These are phyloP conservation scores for Spathaspora sp. DNA, from an alignment of 805 yeast species.

Conservation along the genomic window DNA sequence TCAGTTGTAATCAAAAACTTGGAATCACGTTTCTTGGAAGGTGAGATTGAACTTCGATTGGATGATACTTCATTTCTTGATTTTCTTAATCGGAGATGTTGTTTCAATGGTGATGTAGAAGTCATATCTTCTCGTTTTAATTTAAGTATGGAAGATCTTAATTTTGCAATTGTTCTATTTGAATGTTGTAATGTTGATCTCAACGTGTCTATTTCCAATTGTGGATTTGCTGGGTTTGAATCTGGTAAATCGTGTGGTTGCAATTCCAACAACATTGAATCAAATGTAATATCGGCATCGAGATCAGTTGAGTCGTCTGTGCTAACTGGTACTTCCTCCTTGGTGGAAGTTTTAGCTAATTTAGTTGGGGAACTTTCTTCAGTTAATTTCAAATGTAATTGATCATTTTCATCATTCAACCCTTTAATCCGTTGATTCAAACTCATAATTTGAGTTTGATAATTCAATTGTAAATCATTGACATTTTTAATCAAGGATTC, in stretches of 20 bases:
- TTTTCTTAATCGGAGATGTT: conserved; percentile 10
- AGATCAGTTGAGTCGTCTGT: background rate
- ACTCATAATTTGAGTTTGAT: conserved; percentile 42
- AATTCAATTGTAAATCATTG: conserved; percentile 28
- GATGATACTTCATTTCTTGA: conserved; percentile 11
- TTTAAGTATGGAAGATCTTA: conserved; percentile 49
- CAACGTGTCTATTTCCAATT: conserved; percentile 63
- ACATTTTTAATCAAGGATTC: conserved; percentile 38
- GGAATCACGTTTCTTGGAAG: conserved; percentile 35
- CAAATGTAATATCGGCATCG: conserved; percentile 22
- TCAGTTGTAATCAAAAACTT: conserved; percentile 23
- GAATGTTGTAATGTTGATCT: conserved; percentile 63
- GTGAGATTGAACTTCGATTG: conserved; percentile 27
- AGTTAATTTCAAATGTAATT: conserved; percentile 39
- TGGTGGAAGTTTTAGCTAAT: background rate
- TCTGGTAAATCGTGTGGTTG: conserved; percentile 20
- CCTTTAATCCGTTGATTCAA: conserved; percentile 52
- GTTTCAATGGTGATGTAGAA: background rate
- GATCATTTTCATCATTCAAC: conserved; percentile 68
- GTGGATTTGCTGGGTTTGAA: conserved; percentile 37
- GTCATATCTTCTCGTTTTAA: conserved; percentile 29
- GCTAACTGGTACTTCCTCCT: background rate
- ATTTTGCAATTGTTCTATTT: conserved; percentile 55
- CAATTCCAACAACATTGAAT: conserved; percentile 28
- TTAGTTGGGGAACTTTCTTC: background rate